Evolutionary conservation across 148 eudicot genomes (phyloP).

Genomic region (Camellia sinensis): DNA sequence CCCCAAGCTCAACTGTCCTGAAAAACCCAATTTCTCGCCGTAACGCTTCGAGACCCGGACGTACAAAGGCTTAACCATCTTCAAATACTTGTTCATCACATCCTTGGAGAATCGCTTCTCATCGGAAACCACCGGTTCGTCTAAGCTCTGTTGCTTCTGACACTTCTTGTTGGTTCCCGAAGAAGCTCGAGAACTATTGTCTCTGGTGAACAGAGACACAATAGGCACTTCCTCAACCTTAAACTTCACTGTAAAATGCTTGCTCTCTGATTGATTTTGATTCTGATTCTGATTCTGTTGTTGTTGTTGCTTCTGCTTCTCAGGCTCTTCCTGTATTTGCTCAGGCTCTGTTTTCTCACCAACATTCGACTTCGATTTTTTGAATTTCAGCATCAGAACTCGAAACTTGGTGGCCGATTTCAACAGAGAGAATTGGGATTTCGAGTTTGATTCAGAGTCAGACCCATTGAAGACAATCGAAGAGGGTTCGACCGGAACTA

Average conservation of each 20-base stretch:
- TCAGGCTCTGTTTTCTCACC: background rate
- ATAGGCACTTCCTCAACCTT: conserved; percentile 62
- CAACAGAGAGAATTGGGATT: conserved; percentile 32
- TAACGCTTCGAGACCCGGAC: conserved; percentile 52
- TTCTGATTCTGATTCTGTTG: conserved; percentile 2
- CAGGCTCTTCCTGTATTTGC: background rate
- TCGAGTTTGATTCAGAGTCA: conserved; percentile 29
- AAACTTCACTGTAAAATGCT: conserved; percentile 51
- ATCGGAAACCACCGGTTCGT: conserved; percentile 10
- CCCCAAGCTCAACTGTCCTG: conserved; percentile 33
- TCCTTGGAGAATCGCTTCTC: conserved; percentile 49
- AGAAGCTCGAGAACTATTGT: conserved; percentile 26
- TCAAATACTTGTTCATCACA: conserved; percentile 56
- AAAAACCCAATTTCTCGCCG: conserved; percentile 33
- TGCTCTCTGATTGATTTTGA: conserved; percentile 15
- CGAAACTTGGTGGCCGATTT: conserved; percentile 63
- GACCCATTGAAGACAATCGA: background rate
- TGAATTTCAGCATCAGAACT: conserved; percentile 63
- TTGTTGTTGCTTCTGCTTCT: background rate
- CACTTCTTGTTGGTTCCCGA: background rate
- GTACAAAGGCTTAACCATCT: conserved; percentile 65
- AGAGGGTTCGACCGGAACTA: conserved; percentile 24
- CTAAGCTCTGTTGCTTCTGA: background rate
- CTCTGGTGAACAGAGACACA: conserved; percentile 57
- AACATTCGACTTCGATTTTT: conserved; percentile 39